Evolutionary conservation across 2,329 filamentous ascomycete species (phyloP).

Genomic region (Fusarium sp.): DNA sequence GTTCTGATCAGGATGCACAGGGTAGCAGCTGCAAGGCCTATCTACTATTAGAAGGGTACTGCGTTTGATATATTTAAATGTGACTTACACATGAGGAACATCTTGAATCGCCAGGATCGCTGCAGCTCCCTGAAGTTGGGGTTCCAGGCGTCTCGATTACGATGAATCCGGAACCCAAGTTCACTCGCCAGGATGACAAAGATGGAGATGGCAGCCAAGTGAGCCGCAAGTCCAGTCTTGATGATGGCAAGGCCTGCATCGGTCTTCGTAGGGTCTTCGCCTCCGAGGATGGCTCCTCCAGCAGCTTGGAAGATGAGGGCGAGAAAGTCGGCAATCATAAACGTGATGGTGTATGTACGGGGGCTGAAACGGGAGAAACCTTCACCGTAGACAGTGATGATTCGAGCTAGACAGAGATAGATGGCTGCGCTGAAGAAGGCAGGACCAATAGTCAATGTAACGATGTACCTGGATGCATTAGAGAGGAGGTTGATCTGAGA

Average conservation of each 20-base stretch:
- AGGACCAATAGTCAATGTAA: conserved; percentile 70
- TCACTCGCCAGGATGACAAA: conserved; percentile 6
- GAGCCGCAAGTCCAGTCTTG: conserved; percentile 29
- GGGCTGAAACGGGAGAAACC: conserved; percentile 51
- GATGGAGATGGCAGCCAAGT: conserved; percentile 28
- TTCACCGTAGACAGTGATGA: conserved; percentile 58
- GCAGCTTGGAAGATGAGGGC: conserved; percentile 63
- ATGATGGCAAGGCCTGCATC: conserved; percentile 27
- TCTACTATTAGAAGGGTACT: not conserved
- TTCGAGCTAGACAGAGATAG: conserved; percentile 67
- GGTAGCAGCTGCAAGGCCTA: conserved; percentile 17
- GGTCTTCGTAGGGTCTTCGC: not conserved
- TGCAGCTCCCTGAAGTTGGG: conserved; percentile 22
- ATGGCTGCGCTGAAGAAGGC: conserved; percentile 73
- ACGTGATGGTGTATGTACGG: conserved; percentile 48
- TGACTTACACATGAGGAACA: conserved; percentile 24
- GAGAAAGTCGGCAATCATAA: conserved; percentile 62
- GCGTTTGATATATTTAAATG: no score
- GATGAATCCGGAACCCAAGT: conserved; percentile 7
- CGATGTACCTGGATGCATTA: conserved; percentile 44
- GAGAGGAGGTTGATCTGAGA: not conserved
- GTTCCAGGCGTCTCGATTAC: conserved; percentile 20
- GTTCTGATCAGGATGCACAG: conserved; percentile 33
- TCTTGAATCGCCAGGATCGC: conserved; percentile 13
- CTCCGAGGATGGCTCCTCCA: conserved; percentile 56